phyloP scores from a whole-genome alignment of 192 early-diverging fungal genomes.

The Oehlia diaphana region DNA sequence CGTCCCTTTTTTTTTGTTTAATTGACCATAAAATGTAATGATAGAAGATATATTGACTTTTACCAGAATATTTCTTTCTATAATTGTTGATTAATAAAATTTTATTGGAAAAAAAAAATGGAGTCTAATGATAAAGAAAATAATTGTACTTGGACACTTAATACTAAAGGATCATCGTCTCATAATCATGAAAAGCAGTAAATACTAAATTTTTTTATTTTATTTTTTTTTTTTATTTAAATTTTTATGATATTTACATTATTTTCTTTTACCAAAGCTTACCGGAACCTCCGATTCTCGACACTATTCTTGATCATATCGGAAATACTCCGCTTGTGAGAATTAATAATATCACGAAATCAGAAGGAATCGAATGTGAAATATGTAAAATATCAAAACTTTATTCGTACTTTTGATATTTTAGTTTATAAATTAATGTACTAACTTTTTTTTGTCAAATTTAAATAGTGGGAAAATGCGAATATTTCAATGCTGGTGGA shows the following conservation, averaged over 20 bases:
- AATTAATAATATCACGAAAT: slow-evolving; percentile 83
- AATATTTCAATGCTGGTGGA: slow-evolving; percentile 98
- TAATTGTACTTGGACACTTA: not conserved
- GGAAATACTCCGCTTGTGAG: slow-evolving; percentile 96
- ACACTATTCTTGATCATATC: slow-evolving; percentile 92
- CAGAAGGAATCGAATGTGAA: slow-evolving; percentile 93
- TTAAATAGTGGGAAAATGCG: slow-evolving; percentile 85
- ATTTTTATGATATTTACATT: not conserved
- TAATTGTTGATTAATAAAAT: too few relatives aligned
- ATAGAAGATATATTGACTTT: too few relatives aligned
- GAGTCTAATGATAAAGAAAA: not conserved
- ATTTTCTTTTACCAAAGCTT: slow-evolving; percentile 25
- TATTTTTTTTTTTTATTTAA: not conserved
- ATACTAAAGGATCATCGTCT: not conserved
- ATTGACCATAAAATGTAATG: too few relatives aligned
- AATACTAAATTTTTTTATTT: not conserved
- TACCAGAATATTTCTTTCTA: too few relatives aligned
- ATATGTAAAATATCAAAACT: slow-evolving; percentile 57
- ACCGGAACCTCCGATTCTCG: slow-evolving; percentile 78
- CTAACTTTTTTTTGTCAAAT: slow-evolving; percentile 25
- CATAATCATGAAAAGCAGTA: not conserved
- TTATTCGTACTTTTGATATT: not conserved
- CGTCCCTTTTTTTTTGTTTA: too few relatives aligned
- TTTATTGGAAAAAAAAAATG: too few relatives aligned
- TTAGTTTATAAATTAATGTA: not conserved